Evolutionary conservation across 1,139 yeast genomes (phyloP).

Genomic region (Groenewaldozyma sp.): DNA sequence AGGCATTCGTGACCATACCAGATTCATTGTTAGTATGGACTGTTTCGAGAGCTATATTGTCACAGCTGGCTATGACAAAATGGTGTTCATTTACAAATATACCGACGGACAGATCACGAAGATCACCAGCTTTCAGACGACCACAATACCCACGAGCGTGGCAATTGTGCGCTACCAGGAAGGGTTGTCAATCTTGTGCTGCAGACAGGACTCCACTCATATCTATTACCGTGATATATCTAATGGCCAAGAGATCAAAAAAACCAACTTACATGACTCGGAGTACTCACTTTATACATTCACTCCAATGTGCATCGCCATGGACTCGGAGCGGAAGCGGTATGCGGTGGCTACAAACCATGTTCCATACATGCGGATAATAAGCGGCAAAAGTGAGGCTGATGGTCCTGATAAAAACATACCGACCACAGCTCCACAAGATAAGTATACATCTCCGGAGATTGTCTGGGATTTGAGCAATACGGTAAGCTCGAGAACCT

Average conservation of each 20-base stretch:
- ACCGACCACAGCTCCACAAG: constrained; percentile 59
- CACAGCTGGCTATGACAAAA: constrained; percentile 57
- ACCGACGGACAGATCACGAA: constrained; percentile 24
- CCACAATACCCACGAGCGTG: constrained; percentile 11
- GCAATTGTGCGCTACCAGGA: constrained; percentile 11
- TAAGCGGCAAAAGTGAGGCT: too few relatives aligned
- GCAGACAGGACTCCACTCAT: constrained; percentile 54
- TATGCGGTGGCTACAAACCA: constrained; percentile 62
- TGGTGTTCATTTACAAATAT: constrained; percentile 38
- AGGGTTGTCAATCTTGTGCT: constrained; percentile 39
- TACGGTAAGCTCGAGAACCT: constrained; percentile 5
- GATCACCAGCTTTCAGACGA: constrained; percentile 5
- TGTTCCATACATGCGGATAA: constrained; percentile 62
- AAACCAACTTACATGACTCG: constrained; percentile 60
- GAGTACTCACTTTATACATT: constrained; percentile 49
- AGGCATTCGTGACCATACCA: constrained; percentile 32
- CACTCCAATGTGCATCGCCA: constrained; percentile 44
- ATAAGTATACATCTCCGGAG: constrained; percentile 51
- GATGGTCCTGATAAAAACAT: constrained; percentile 45
- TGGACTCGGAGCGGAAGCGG: constrained; percentile 25
- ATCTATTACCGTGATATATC: constrained; percentile 37
- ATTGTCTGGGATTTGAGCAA: constrained; percentile 12
- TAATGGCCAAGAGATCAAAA: constrained; percentile 13
- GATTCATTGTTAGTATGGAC: constrained; percentile 36
- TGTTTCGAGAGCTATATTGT: constrained; percentile 34